phyloP scores from a whole-genome alignment of 345 rosid genomes.

The Citrus maxima region DNA sequence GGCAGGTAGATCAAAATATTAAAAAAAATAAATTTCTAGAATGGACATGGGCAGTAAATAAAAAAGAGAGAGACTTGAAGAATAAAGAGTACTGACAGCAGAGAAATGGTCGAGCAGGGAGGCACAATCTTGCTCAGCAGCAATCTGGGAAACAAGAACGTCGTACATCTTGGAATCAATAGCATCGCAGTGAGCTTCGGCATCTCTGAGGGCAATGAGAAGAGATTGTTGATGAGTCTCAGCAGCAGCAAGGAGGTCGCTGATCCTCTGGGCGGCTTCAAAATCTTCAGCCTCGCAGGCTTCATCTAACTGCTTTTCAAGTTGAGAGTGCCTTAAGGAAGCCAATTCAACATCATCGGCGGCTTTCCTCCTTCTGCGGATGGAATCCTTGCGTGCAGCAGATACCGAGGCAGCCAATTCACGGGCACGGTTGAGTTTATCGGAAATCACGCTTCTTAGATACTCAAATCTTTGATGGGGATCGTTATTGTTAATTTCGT shows the following conservation, averaged over 20 bases:
- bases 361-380: conserved; percentile 60
- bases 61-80: not conserved
- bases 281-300: conserved; percentile 90
- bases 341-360: conserved; percentile 53
- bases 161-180: conserved; percentile 59
- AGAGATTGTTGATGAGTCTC: conserved; percentile 53
- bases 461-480: conserved; percentile 26
- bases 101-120: conserved; percentile 55
- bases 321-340: conserved; percentile 43
- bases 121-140: conserved; percentile 71
- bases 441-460: conserved; percentile 44
- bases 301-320: conserved; percentile 68
- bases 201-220: conserved; percentile 47
- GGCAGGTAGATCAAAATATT: not conserved
- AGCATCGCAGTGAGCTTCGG: conserved; percentile 58
- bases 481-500: not conserved
- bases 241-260: conserved; percentile 58
- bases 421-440: conserved; percentile 51
- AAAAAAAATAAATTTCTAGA: not conserved
- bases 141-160: conserved; percentile 56
- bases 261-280: conserved; percentile 71
- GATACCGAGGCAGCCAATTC: conserved; percentile 52
- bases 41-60: not conserved
- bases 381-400: conserved; percentile 53
- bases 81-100: conserved; percentile 32